Percentiles rank a stretch among this genome's conserved stretches.
Evolutionary conservation across 306 rosid genomes (phyloP).

Genomic region (Psophocarpus tetragonolobus): DNA sequence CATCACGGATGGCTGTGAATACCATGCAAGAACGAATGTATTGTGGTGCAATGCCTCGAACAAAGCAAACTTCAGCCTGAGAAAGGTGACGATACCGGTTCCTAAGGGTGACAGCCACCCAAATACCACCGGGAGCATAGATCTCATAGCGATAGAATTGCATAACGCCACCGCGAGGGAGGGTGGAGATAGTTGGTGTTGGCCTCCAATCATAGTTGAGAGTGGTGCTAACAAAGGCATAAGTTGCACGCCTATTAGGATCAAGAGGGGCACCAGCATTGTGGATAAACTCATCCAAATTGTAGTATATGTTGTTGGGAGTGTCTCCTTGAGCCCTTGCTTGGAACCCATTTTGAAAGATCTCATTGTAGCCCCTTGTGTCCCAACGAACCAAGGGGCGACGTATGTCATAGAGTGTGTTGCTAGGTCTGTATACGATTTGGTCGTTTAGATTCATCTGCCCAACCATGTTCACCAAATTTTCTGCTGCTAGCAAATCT

Average conservation of each 20-base stretch:
- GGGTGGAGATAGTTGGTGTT: not conserved
- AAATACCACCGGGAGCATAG: conserved; percentile 29
- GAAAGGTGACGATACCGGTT: not conserved
- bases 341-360: not conserved
- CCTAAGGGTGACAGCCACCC: not conserved
- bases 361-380: not conserved
- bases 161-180: not conserved
- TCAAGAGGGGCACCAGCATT: conserved; percentile 4
- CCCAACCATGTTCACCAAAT: not conserved
- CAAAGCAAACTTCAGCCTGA: conserved; percentile 21
- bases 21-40: conserved; percentile 4
- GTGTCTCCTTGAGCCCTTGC: not conserved
- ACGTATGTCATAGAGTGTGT: not conserved
- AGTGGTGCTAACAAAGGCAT: no score
- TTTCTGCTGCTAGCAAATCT: not conserved
- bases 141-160: conserved; percentile 10
- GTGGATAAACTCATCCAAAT: not conserved
- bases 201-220: not conserved
- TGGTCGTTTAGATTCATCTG: not conserved
- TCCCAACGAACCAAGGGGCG: not conserved
- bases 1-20: not conserved
- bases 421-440: not conserved
- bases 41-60: not conserved
- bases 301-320: not conserved
- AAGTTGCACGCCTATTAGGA: not conserved